Conservation (phyloP, 306 rosid species). For the Echinosophora koreensis region DNA sequence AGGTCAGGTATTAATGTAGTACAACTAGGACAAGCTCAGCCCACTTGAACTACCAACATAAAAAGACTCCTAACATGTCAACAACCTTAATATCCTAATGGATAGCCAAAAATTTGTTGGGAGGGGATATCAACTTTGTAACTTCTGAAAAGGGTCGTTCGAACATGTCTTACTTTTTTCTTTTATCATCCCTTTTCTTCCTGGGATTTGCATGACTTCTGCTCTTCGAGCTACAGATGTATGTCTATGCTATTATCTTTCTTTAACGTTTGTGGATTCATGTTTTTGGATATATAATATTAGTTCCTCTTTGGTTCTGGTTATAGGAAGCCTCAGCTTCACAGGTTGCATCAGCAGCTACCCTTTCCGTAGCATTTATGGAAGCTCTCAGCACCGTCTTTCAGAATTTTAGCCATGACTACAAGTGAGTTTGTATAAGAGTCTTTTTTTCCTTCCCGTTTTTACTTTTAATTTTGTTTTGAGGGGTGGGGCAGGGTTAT, state of each 20-base stretch:
- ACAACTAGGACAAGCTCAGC: background rate
- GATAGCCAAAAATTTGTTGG: background rate
- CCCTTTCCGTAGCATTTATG: constrained; percentile 97
- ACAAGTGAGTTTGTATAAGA: constrained; percentile 68
- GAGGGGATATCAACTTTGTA: background rate
- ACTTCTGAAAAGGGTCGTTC: background rate
- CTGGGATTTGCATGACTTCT: constrained; percentile 23
- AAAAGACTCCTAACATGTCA: background rate
- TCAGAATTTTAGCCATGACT: constrained; percentile 85
- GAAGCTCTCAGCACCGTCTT: constrained; percentile 96
- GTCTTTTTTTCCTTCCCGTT: background rate
- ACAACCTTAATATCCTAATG: background rate
- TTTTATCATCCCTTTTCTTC: background rate
- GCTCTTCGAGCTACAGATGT: background rate
- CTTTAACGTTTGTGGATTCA: constrained; percentile 14
- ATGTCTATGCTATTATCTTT: constrained; percentile 1
- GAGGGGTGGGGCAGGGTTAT: background rate
- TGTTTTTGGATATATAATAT: constrained; percentile 34
- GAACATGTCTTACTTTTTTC: background rate
- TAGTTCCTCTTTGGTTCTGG: constrained; percentile 41
- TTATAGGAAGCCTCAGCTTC: constrained; percentile 92
- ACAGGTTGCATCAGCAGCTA: constrained; percentile 94
- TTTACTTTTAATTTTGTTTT: background rate
- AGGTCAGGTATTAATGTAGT: constrained; percentile 17
- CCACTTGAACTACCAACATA: background rate